These are phyloP conservation scores for Neoboletus subvelutipes DNA, from an alignment of 768 basidiomycete species.

Conservation along the genomic window DNA sequence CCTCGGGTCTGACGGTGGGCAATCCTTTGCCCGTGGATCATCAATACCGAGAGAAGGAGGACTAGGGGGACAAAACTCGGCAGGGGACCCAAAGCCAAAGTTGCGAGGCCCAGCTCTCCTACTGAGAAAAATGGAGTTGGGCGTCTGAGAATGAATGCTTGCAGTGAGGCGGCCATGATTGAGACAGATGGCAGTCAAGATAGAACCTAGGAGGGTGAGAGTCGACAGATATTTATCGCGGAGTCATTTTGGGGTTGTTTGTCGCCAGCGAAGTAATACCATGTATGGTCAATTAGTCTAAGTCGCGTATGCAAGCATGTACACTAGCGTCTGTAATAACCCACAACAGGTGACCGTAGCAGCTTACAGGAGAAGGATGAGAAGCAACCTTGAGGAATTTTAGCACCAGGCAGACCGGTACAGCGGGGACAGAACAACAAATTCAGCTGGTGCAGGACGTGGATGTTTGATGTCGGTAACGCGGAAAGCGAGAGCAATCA, in stretches of 20 bases:
- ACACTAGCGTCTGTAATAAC: neutral
- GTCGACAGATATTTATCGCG: slow-evolving; percentile 14
- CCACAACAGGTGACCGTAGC: neutral
- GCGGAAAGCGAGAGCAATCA: neutral
- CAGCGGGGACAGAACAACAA: neutral
- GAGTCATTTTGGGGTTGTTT: slow-evolving; percentile 24
- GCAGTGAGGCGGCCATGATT: slow-evolving; percentile 23
- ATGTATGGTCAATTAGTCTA: slow-evolving; percentile 1
- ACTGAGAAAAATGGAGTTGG: slow-evolving; percentile 25
- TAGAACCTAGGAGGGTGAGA: neutral
- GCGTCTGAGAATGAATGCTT: slow-evolving; percentile 26
- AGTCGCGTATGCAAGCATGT: neutral
- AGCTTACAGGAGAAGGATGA: neutral
- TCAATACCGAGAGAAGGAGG: slow-evolving; percentile 24
- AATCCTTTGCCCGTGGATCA: slow-evolving; percentile 34
- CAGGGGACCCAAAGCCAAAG: slow-evolving; percentile 27
- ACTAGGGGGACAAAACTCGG: slow-evolving; percentile 37
- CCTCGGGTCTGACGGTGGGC: slow-evolving; percentile 28
- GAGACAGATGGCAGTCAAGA: slow-evolving; percentile 8
- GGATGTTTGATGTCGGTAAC: neutral
- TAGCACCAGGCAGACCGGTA: neutral
- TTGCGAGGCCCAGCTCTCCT: slow-evolving; percentile 24
- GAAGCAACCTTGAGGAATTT: neutral
- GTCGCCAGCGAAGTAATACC: slow-evolving; percentile 7
- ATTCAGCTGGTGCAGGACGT: neutral